Evolutionary conservation across 1,284 basidiomycete species (phyloP).

Genomic region (Pterulicium gracile): DNA sequence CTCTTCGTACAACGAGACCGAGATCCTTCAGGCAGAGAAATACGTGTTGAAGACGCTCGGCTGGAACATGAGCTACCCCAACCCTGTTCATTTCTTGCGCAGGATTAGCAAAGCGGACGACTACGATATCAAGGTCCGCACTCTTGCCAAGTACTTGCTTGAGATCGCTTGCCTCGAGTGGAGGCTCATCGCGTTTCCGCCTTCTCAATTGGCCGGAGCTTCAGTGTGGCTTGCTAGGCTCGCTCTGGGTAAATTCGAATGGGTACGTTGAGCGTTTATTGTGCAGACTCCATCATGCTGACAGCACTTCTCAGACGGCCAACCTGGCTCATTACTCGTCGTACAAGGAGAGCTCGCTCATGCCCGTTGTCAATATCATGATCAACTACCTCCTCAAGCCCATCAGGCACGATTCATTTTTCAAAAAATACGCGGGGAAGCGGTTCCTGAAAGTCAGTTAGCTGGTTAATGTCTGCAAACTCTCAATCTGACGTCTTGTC

Average conservation of each 20-base stretch:
- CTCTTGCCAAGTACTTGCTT: slow-evolving; percentile 87
- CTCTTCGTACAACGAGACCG: slow-evolving; percentile 74
- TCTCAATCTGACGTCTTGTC: slow-evolving; percentile 2
- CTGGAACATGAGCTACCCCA: slow-evolving; percentile 89
- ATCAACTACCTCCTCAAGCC: slow-evolving; percentile 83
- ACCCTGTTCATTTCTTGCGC: slow-evolving; percentile 88
- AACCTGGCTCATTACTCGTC: slow-evolving; percentile 89
- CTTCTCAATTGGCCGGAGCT: slow-evolving; percentile 83
- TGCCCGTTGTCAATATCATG: slow-evolving; percentile 89
- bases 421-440: slow-evolving; percentile 76
- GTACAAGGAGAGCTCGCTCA: slow-evolving; percentile 76
- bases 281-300: background rate
- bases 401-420: slow-evolving; percentile 65
- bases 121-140: slow-evolving; percentile 86
- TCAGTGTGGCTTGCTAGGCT: slow-evolving; percentile 87
- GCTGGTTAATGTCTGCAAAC: background rate
- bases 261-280: too few relatives aligned
- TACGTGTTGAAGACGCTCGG: slow-evolving; percentile 89
- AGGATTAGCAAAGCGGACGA: slow-evolving; percentile 94
- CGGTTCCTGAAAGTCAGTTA: slow-evolving; percentile 72
- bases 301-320: slow-evolving; percentile 43
- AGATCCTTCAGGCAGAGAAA: slow-evolving; percentile 89
- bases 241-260: slow-evolving; percentile 74
- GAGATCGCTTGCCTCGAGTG: slow-evolving; percentile 90
- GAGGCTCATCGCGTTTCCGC: slow-evolving; percentile 70